These are phyloP conservation scores for Nepenthes alata DNA, from an alignment of 179 eudicot genomes.

Conservation along the genomic window DNA sequence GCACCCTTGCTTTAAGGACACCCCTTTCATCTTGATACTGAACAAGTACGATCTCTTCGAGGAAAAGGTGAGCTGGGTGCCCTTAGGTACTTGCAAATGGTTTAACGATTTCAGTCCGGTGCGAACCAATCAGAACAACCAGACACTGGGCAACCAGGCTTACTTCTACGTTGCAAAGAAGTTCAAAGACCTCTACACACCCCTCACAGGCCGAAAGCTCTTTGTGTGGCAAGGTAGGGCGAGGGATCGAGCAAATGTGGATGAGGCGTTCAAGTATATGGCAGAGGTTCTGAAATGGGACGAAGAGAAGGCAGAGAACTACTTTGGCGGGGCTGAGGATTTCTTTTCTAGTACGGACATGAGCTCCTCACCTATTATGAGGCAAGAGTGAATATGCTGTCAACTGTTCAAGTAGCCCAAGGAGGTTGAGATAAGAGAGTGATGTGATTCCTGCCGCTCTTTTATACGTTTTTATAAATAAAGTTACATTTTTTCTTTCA, in stretches of 20 bases:
- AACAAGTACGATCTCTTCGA: conserved; percentile 89
- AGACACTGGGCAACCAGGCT: conserved; percentile 81
- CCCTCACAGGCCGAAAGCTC: conserved; percentile 68
- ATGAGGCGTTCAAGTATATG: conserved; percentile 74
- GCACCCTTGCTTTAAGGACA: conserved; percentile 79
- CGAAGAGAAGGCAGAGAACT: conserved; percentile 66
- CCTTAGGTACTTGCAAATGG: conserved; percentile 70
- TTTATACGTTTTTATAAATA: no score
- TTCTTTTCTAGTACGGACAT: conserved; percentile 79
- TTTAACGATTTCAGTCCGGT: conserved; percentile 75
- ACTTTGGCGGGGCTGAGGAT: conserved; percentile 48
- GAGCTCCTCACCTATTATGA: conserved; percentile 65
- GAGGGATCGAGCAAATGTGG: conserved; percentile 62
- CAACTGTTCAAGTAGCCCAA: no score
- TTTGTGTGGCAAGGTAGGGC: conserved; percentile 90
- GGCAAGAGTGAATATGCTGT: conserved; percentile 26
- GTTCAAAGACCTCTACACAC: conserved; percentile 81
- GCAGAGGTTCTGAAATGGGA: conserved; percentile 94
- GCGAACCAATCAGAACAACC: conserved; percentile 52
- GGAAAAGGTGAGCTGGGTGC: conserved; percentile 58
- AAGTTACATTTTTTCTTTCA: no score
- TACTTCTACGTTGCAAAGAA: conserved; percentile 86
- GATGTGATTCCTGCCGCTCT: no score
- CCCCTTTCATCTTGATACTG: conserved; percentile 63
- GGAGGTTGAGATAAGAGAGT: no score